A percentile compares a stretch with the other conserved stretches of the same genome.
phyloP scores from a whole-genome alignment of 1,139 yeast species.

The Pichia sp. region DNA sequence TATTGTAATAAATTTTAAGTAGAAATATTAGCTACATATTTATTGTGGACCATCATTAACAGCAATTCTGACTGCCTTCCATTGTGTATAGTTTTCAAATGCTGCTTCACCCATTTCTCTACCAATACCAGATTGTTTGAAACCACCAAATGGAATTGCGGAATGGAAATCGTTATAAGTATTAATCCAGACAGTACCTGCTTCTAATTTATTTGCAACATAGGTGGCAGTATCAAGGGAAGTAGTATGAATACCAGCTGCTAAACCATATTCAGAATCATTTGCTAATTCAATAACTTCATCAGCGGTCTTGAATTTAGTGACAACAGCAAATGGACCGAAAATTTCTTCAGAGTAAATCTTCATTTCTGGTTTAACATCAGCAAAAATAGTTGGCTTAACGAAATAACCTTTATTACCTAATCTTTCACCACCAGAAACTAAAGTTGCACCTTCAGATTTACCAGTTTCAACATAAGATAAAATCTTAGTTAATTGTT shows the following conservation, averaged over 20 bases:
- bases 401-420: slow-evolving; percentile 60
- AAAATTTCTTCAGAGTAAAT: slow-evolving; percentile 66
- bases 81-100: slow-evolving; percentile 64
- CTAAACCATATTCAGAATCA: slow-evolving; percentile 70
- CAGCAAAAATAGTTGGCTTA: slow-evolving; percentile 62
- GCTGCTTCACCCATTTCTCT: slow-evolving; percentile 77
- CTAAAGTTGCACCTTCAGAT: slow-evolving; percentile 45
- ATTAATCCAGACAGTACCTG: slow-evolving; percentile 78
- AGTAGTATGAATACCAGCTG: slow-evolving; percentile 70
- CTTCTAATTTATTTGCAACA: slow-evolving; percentile 55
- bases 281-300: slow-evolving; percentile 61
- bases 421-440: slow-evolving; percentile 64
- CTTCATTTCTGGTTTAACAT: slow-evolving; percentile 51
- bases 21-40: neutral
- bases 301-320: slow-evolving; percentile 58
- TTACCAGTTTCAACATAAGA: slow-evolving; percentile 66
- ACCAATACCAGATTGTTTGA: slow-evolving; percentile 71
- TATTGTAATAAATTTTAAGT: no score
- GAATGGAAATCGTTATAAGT: slow-evolving; percentile 69
- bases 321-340: slow-evolving; percentile 67
- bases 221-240: slow-evolving; percentile 46
- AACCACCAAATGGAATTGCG: slow-evolving; percentile 75
- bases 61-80: slow-evolving; percentile 60
- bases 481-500: slow-evolving; percentile 67
- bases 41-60: slow-evolving; percentile 20